Conservation (phyloP, 2,329 filamentous ascomycete species). For the Fusarium sp. region DNA sequence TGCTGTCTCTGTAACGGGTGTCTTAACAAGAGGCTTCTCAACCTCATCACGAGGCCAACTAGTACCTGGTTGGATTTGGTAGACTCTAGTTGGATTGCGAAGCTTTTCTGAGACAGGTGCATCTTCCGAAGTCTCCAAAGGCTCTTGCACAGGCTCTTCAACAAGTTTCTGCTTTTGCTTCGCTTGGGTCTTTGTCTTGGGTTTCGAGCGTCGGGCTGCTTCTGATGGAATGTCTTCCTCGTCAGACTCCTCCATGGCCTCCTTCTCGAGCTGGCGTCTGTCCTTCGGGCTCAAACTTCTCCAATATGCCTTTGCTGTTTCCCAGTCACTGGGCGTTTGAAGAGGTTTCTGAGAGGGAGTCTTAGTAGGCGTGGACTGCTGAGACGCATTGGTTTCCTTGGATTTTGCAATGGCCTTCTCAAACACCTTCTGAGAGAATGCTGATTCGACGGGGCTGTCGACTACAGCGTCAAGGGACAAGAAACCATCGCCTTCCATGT, state of each 20-base stretch:
- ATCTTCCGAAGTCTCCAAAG: constrained; percentile 8
- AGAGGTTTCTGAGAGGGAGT: neutral
- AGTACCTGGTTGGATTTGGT: constrained; percentile 53
- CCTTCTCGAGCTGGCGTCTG: constrained; percentile 68
- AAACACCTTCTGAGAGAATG: constrained; percentile 35
- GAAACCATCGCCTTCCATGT: constrained; percentile 73
- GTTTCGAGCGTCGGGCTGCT: constrained; percentile 28
- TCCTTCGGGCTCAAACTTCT: constrained; percentile 70
- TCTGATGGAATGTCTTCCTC: constrained; percentile 53
- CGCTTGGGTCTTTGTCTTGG: constrained; percentile 49
- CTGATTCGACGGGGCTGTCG: constrained; percentile 59
- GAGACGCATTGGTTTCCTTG: constrained; percentile 16
- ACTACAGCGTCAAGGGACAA: constrained; percentile 78
- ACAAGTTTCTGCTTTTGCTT: constrained; percentile 44
- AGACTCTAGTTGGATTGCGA: constrained; percentile 42
- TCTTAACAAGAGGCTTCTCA: constrained; percentile 5
- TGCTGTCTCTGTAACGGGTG: neutral
- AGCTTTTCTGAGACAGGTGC: constrained; percentile 13
- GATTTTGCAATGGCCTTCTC: constrained; percentile 39
- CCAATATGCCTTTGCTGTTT: constrained; percentile 76
- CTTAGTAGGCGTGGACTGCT: neutral
- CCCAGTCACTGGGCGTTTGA: constrained; percentile 65
- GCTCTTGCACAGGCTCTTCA: constrained; percentile 10
- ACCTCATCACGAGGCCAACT: constrained; percentile 40
- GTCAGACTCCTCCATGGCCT: constrained; percentile 64